Evolutionary conservation across 2,329 filamentous ascomycete genomes (phyloP).

Genomic region (Phyllosticta citriasiana): DNA sequence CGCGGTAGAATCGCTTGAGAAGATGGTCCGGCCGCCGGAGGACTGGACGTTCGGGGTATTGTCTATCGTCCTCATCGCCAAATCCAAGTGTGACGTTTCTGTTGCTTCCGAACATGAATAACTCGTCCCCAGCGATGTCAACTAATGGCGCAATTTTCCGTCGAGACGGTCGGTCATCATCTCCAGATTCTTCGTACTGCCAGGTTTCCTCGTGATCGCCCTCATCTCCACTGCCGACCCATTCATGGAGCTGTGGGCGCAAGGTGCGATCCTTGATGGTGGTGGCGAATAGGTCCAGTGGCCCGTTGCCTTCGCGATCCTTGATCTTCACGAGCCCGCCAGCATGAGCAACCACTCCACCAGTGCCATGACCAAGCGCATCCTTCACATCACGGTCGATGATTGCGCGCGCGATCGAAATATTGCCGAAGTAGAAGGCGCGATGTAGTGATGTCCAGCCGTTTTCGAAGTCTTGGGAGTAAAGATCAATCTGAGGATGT

Average conservation of each 20-base stretch:
- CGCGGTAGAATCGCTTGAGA: slow-evolving; percentile 60
- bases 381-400: slow-evolving; percentile 67
- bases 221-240: slow-evolving; percentile 31
- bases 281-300: slow-evolving; percentile 83
- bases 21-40: slow-evolving; percentile 70
- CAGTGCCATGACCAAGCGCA: slow-evolving; percentile 50
- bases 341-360: slow-evolving; percentile 49
- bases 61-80: slow-evolving; percentile 90
- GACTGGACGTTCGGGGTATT: slow-evolving; percentile 77
- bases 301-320: slow-evolving; percentile 87
- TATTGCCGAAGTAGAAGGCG: slow-evolving; percentile 81
- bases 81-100: slow-evolving; percentile 88
- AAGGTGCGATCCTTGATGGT: slow-evolving; percentile 74
- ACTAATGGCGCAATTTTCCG: slow-evolving; percentile 17
- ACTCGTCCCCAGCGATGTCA: slow-evolving; percentile 60
- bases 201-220: slow-evolving; percentile 45
- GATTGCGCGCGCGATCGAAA: slow-evolving; percentile 73
- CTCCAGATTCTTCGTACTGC: slow-evolving; percentile 30
- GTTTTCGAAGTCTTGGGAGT: slow-evolving; percentile 78
- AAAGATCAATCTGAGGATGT: slow-evolving; percentile 74
- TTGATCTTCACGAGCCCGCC: slow-evolving; percentile 86
- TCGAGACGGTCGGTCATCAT: slow-evolving; percentile 14
- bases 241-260: slow-evolving; percentile 26
- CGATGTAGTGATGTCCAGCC: slow-evolving; percentile 94
- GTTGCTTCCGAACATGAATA: slow-evolving; percentile 93